These are phyloP conservation scores for Sechiopsis laciniata DNA, from an alignment of 306 rosid genomes.

Conservation along the genomic window DNA sequence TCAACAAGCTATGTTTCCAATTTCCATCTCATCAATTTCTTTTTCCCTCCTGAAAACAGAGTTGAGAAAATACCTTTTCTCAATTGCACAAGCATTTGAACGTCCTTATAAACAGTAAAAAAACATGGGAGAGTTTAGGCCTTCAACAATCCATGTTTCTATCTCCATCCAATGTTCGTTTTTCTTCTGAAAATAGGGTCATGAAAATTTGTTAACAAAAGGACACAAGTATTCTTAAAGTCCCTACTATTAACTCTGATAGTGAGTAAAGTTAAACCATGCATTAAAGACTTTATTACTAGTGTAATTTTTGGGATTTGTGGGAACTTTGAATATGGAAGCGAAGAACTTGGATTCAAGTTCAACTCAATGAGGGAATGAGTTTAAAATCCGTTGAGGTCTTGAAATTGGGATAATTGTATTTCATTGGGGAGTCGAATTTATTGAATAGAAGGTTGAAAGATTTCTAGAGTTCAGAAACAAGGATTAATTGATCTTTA, in stretches of 20 bases:
- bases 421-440: no score
- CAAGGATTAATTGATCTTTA: slow-evolving; percentile 4
- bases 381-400: not conserved
- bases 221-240: not conserved
- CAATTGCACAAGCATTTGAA: slow-evolving; percentile 1
- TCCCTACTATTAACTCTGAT: not conserved
- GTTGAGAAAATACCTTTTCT: not conserved
- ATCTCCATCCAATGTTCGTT: not conserved
- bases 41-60: not conserved
- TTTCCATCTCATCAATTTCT: not conserved
- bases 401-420: not conserved
- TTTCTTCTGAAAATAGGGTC: not conserved
- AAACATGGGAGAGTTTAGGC: slow-evolving; percentile 2
- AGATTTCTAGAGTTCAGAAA: not conserved
- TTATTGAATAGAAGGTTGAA: not conserved
- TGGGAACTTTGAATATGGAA: not conserved
- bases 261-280: not conserved
- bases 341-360: not conserved
- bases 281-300: not conserved
- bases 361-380: not conserved
- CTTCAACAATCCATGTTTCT: not conserved
- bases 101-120: not conserved
- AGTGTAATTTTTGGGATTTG: not conserved
- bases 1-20: not conserved
- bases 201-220: not conserved